Percentiles rank a stretch among this genome's conserved stretches.
These are phyloP conservation scores for Tulasnella calospora DNA, from an alignment of 768 basidiomycete genomes.

Conservation along the genomic window DNA sequence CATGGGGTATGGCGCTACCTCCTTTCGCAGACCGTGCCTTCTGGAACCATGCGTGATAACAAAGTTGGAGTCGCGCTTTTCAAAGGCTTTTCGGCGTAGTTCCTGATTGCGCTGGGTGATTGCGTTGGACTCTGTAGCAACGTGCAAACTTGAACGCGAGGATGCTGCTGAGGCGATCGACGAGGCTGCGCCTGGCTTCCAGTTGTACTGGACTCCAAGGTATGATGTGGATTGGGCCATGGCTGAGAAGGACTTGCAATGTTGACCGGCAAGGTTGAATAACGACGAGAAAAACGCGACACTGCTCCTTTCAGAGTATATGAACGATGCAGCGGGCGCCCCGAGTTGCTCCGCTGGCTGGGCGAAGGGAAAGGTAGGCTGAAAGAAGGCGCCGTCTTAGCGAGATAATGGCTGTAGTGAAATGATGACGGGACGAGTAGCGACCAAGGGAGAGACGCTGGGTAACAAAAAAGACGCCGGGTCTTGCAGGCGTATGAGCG, in stretches of 20 bases:
- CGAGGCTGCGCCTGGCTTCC: neutral
- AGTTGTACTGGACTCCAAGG: conserved; percentile 7
- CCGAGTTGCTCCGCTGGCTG: neutral
- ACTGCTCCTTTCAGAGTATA: neutral
- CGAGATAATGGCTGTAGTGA: neutral
- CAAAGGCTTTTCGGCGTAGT: conserved; percentile 11
- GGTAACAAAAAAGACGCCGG: neutral
- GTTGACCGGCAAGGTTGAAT: neutral
- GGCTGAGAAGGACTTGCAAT: neutral
- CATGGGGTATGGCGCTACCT: conserved; percentile 19
- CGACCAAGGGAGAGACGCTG: neutral
- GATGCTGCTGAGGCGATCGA: conserved; percentile 4
- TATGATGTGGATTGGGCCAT: conserved; percentile 3
- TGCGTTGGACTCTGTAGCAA: neutral
- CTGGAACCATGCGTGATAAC: conserved; percentile 3
- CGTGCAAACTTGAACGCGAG: conserved; percentile 5
- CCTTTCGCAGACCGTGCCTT: neutral
- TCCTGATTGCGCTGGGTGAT: neutral
- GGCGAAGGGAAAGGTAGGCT: neutral
- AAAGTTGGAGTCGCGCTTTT: conserved; percentile 6
- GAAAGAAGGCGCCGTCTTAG: neutral
- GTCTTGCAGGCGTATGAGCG: conserved; percentile 5
- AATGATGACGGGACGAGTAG: neutral
- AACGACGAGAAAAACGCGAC: conserved; percentile 1
- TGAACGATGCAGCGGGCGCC: neutral